phyloP scores from a whole-genome alignment of 202 grass and related monocot genomes.

The Zoysia matrella region DNA sequence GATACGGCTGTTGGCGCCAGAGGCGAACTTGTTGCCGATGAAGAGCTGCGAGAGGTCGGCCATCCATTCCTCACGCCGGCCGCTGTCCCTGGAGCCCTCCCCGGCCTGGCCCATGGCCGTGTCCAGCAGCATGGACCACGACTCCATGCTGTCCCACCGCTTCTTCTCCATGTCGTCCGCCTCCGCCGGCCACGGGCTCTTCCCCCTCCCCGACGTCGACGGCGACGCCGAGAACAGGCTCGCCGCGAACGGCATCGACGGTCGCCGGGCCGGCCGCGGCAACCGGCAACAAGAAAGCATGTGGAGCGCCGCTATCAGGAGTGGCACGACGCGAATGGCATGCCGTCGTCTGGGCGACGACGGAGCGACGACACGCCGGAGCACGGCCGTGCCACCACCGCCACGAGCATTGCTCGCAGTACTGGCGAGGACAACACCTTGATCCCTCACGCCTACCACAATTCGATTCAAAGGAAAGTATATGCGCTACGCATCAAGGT shows the following conservation, averaged over 20 bases:
- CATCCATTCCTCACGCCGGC: constrained; percentile 90
- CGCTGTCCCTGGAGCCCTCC: constrained; percentile 23
- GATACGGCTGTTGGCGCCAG: constrained; percentile 93
- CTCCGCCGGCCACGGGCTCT: constrained; percentile 51
- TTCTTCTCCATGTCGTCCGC: constrained; percentile 98
- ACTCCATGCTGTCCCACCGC: constrained; percentile 98
- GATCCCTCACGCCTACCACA: neutral
- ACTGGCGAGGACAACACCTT: neutral
- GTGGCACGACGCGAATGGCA: neutral
- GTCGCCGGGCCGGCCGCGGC: constrained; percentile 26
- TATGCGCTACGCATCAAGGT: constrained; percentile 4
- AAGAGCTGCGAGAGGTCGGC: constrained; percentile 94
- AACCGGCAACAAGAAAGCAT: constrained; percentile 68
- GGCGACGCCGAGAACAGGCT: constrained; percentile 42
- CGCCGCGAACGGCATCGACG: constrained; percentile 31
- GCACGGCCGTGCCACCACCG: neutral
- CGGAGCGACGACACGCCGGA: neutral
- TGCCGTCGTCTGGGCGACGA: neutral
- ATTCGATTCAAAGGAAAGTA: constrained; percentile 16
- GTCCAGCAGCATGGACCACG: constrained; percentile 97
- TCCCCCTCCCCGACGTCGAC: constrained; percentile 42
- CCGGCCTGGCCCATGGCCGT: constrained; percentile 36
- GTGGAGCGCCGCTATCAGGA: constrained; percentile 24
- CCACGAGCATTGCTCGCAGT: neutral
- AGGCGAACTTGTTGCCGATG: constrained; percentile 97